phyloP scores from a whole-genome alignment of 208 protist genomes.

The Histomonas meleagridis region DNA sequence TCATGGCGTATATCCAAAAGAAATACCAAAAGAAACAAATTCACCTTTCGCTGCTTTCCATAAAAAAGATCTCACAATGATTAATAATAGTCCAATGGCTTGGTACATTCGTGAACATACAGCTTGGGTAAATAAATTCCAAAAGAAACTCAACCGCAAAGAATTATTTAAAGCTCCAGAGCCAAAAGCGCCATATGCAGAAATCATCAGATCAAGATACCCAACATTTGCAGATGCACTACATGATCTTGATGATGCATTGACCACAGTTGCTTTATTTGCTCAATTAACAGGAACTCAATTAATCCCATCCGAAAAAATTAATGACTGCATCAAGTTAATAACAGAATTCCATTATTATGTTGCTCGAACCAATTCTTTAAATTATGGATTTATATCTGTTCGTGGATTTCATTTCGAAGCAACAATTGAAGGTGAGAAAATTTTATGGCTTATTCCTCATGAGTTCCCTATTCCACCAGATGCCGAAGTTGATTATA shows the following conservation, averaged over 20 bases:
- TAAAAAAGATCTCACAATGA: not conserved
- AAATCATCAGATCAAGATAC: not conserved
- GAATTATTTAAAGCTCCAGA: not conserved
- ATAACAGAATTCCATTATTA: conserved; percentile 27
- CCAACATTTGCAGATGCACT: conserved; percentile 28
- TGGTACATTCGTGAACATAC: conserved; percentile 25
- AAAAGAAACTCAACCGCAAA: not conserved
- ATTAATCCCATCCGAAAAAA: not conserved
- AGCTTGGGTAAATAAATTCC: not conserved
- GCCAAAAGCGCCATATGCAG: not conserved
- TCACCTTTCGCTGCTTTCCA: not conserved
- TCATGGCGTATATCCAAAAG: conserved; percentile 30
- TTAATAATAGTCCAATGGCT: conserved; percentile 3
- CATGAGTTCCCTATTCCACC: not conserved
- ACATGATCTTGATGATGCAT: conserved; percentile 8
- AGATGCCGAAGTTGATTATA: conserved; percentile 19
- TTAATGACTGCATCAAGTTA: not conserved
- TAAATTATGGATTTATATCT: not conserved
- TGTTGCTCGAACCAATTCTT: not conserved
- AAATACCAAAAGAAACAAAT: not conserved
- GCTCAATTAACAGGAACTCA: not conserved
- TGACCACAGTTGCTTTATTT: conserved; percentile 8
- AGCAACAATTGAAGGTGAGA: not conserved
- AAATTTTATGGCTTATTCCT: not conserved
- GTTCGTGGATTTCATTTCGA: conserved; percentile 13